Evolutionary conservation across 2,329 filamentous ascomycete species (phyloP).

Genomic region (Colletotrichum shisoi): DNA sequence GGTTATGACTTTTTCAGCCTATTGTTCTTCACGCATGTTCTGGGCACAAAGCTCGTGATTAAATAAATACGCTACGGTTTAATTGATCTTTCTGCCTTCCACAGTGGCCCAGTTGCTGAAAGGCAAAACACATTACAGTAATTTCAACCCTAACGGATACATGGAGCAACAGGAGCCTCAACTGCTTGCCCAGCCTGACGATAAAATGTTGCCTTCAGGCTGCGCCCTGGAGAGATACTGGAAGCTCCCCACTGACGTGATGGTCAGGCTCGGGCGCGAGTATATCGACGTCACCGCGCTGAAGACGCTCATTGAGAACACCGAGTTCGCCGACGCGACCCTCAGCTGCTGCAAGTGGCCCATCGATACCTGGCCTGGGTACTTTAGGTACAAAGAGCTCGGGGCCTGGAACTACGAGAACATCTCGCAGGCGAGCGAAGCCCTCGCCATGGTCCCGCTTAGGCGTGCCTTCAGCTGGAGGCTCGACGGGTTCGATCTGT

Average conservation of each 20-base stretch:
- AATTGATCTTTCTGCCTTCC: too few species aligned
- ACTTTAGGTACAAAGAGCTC: slow-evolving; percentile 52
- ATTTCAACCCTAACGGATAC: slow-evolving; percentile 61
- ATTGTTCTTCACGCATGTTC: slow-evolving; percentile 52
- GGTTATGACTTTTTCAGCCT: slow-evolving; percentile 54
- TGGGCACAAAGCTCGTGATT: slow-evolving; percentile 8
- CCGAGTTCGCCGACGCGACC: slow-evolving; percentile 64
- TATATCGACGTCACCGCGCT: slow-evolving; percentile 40
- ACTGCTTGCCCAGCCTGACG: slow-evolving; percentile 53
- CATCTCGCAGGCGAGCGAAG: slow-evolving; percentile 45
- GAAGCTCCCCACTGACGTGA: slow-evolving; percentile 40
- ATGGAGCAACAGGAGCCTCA: slow-evolving; percentile 62
- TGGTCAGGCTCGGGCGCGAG: background rate
- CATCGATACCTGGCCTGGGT: slow-evolving; percentile 61
- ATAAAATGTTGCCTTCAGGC: slow-evolving; percentile 52
- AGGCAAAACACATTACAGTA: slow-evolving; percentile 41
- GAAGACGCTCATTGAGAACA: slow-evolving; percentile 48
- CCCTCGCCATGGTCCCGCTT: slow-evolving; percentile 48
- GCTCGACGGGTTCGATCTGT: slow-evolving; percentile 44
- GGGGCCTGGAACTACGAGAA: slow-evolving; percentile 49
- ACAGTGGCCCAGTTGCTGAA: too few species aligned
- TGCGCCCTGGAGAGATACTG: slow-evolving; percentile 44
- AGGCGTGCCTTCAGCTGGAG: slow-evolving; percentile 49
- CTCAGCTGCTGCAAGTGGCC: slow-evolving; percentile 63
- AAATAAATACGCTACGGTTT: background rate